Evolutionary conservation across 129 eudicot species (phyloP).

Genomic region (Solidago caesia): DNA sequence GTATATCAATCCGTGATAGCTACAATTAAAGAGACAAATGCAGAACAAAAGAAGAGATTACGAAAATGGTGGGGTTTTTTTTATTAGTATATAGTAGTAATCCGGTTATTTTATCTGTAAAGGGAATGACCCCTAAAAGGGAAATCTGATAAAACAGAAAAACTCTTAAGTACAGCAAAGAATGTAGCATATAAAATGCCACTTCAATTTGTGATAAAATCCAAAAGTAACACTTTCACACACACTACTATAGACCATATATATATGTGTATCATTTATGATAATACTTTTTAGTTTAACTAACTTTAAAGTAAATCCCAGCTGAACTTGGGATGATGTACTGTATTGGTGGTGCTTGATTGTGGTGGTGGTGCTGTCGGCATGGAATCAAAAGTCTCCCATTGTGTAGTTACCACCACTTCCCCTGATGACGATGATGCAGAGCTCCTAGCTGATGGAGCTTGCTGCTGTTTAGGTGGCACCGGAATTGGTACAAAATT

Average conservation of each 20-base stretch:
- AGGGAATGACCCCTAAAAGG: slow-evolving; percentile 19
- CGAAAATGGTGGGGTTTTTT: neutral
- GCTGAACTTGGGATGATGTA: slow-evolving; percentile 55
- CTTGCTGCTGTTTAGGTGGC: slow-evolving; percentile 46
- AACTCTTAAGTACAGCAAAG: slow-evolving; percentile 70
- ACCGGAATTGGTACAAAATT: slow-evolving; percentile 30
- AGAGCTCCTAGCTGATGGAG: slow-evolving; percentile 24
- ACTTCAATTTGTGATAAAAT: slow-evolving; percentile 13
- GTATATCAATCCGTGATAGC: no score
- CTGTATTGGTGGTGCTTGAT: slow-evolving; percentile 31
- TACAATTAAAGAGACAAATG: no score
- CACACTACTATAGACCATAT: slow-evolving; percentile 21
- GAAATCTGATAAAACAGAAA: slow-evolving; percentile 24
- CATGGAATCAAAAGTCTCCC: slow-evolving; percentile 87
- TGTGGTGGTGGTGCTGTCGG: slow-evolving; percentile 44
- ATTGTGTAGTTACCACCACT: slow-evolving; percentile 82
- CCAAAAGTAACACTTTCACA: slow-evolving; percentile 53
- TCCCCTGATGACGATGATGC: slow-evolving; percentile 58
- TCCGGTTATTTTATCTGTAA: slow-evolving; percentile 37
- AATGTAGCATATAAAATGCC: slow-evolving; percentile 53
- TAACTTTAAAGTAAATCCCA: slow-evolving; percentile 40
- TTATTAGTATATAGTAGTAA: slow-evolving; percentile 19
- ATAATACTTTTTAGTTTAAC: neutral
- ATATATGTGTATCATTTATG: neutral
- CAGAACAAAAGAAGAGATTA: slow-evolving; percentile 7